phyloP scores from a whole-genome alignment of 106 monocot genomes.

The Allium sativum region DNA sequence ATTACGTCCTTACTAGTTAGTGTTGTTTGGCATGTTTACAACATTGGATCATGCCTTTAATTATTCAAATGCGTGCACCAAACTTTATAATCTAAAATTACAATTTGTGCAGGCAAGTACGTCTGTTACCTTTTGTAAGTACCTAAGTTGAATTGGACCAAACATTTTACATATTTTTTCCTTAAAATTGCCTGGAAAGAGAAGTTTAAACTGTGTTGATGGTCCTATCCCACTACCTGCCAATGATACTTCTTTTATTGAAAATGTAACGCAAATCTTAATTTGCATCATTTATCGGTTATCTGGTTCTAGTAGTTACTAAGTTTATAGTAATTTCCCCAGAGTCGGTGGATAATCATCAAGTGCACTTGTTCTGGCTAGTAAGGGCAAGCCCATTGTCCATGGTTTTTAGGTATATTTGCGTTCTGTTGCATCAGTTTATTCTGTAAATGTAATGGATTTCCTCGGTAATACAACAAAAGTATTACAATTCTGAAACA shows the following conservation, averaged over 20 bases:
- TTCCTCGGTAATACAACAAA: too few relatives aligned
- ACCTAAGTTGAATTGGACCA: background rate
- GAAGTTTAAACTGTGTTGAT: constrained; percentile 81
- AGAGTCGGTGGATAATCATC: constrained; percentile 69
- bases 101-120: background rate
- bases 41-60: too few relatives aligned
- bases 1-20: too few relatives aligned
- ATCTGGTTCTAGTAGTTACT: background rate
- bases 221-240: constrained; percentile 77
- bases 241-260: constrained; percentile 72
- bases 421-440: too few relatives aligned
- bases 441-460: too few relatives aligned
- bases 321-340: background rate
- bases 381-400: constrained; percentile 88
- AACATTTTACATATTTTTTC: background rate
- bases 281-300: constrained; percentile 5
- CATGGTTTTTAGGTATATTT: constrained; percentile 83
- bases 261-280: constrained; percentile 62
- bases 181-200: constrained; percentile 74
- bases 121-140: background rate
- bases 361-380: constrained; percentile 95
- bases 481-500: too few relatives aligned
- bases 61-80: too few relatives aligned
- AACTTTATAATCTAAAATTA: too few relatives aligned
- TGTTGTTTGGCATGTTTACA: too few relatives aligned